Base-by-base conservation (phyloP, 208 protist genomes). In the Trypanosoma boissoni region DNA sequence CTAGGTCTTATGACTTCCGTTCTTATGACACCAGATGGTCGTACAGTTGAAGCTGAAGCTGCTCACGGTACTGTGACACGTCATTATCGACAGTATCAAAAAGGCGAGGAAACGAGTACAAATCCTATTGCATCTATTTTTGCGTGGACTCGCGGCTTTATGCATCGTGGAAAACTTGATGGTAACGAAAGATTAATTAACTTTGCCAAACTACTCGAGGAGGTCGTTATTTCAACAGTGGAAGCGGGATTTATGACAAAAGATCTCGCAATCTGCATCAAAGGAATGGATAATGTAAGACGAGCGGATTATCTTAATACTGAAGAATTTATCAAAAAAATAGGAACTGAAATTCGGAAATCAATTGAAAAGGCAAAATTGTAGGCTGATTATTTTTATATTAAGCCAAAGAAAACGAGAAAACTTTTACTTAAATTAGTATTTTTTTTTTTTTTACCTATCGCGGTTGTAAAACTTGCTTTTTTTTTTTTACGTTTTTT, bases 1-100 rank as follows among this genome's bases (percentile, higher is more conserved):
- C 75, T 97, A 2, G 93, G 93, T 56, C 49, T 97, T 2, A 97
- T 97, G 93, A 97, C 93, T 7, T 90, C 76, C 18, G 89, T 97
- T 5, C 67, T 97, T 1, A 27, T 96, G 3, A 77, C 53, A 37
- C 89, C 91, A 27, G 90, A 97, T 53, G 91, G 89, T 45, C 78
- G 89, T 54, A 95, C 86, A 12, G 70, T 97, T 16, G 93, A 97
- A 54, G 56, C 80, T 37, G 93, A 97, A 74, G 93, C 93, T 41
- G 88, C 92, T 9, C 93, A 97, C 61, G 93, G 93, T 56, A 97
- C 92, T 8, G 92, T 97, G 26, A 96, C 92, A 14, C 66, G 92
- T 41, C 93, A 97, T 68, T 97, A 78, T 56, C 69, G 92, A 48
- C 29, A 81, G 52, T 69, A 95, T 66, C 91, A 97, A 65, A 62